These are phyloP conservation scores for Corymbia maculata DNA, from an alignment of 345 rosid genomes.

Conservation along the genomic window DNA sequence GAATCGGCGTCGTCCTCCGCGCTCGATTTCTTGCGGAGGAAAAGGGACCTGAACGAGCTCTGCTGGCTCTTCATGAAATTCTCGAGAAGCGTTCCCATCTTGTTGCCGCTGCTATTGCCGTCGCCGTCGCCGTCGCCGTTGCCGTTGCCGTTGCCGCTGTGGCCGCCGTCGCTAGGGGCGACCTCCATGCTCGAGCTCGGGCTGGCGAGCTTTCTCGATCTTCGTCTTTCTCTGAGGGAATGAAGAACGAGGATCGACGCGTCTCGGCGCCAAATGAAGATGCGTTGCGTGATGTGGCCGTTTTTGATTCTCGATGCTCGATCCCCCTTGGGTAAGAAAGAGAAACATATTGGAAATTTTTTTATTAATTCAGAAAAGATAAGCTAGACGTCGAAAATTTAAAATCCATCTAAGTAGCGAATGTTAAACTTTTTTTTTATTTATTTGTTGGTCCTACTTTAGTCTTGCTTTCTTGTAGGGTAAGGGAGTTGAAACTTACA, in stretches of 20 bases:
- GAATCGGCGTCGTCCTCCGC: slow-evolving; percentile 28
- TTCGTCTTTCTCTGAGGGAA: neutral
- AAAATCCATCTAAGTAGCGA: neutral
- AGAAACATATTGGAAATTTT: neutral
- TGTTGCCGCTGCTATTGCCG: neutral
- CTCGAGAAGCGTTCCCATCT: slow-evolving; percentile 27
- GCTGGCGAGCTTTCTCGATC: neutral
- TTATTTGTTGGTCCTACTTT: no score
- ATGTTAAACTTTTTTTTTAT: no score
- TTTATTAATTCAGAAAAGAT: neutral
- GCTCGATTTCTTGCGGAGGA: slow-evolving; percentile 39
- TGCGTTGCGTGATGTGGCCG: neutral
- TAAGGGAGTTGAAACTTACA: no score
- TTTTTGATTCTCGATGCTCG: neutral
- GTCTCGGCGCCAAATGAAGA: neutral
- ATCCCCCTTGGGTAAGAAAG: neutral
- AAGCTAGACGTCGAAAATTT: neutral
- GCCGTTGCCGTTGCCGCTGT: neutral
- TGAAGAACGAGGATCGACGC: neutral
- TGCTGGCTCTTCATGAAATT: slow-evolving; percentile 51
- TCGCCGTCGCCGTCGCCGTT: neutral
- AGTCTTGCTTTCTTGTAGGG: no score
- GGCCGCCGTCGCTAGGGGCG: neutral
- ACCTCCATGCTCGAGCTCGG: neutral
- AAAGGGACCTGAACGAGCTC: slow-evolving; percentile 52